Evolutionary conservation across 1,139 yeast species (phyloP).

Genomic region (Cylindricascospora bacillispora): DNA sequence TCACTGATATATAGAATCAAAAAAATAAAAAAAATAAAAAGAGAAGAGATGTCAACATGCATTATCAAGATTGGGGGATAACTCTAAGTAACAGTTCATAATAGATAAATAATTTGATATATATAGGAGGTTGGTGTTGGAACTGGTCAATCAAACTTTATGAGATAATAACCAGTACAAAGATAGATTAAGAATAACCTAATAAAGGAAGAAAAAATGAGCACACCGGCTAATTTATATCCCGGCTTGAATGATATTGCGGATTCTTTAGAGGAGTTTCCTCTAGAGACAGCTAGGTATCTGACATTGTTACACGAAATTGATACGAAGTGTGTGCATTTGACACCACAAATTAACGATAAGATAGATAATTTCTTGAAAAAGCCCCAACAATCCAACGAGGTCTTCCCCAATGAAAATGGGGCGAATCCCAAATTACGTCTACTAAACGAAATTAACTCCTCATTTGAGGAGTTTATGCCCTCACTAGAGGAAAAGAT

Average conservation of each 20-base stretch:
- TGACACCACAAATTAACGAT: constrained; percentile 53
- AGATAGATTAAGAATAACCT: constrained; percentile 41
- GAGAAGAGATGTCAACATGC: no score
- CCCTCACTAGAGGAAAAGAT: constrained; percentile 94
- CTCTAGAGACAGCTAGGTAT: constrained; percentile 70
- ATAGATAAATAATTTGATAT: no score
- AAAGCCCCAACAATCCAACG: constrained; percentile 5
- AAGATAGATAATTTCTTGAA: constrained; percentile 46
- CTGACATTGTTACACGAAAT: constrained; percentile 83
- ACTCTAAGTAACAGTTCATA: no score
- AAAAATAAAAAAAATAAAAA: no score
- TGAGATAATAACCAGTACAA: constrained; percentile 53
- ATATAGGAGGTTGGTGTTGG: no score
- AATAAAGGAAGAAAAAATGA: constrained; percentile 19
- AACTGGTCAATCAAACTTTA: constrained; percentile 37
- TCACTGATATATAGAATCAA: no score
- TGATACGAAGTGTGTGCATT: constrained; percentile 80
- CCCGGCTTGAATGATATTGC: constrained; percentile 88
- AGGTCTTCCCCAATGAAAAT: constrained; percentile 3
- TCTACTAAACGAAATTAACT: constrained; percentile 31
- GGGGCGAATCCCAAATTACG: constrained; percentile 8
- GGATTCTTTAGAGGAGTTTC: constrained; percentile 87
- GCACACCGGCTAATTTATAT: constrained; percentile 27
- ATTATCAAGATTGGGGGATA: no score
- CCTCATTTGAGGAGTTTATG: constrained; percentile 53